Evolutionary conservation across 129 eudicot genomes (phyloP).

Genomic region (Tagetes erecta): DNA sequence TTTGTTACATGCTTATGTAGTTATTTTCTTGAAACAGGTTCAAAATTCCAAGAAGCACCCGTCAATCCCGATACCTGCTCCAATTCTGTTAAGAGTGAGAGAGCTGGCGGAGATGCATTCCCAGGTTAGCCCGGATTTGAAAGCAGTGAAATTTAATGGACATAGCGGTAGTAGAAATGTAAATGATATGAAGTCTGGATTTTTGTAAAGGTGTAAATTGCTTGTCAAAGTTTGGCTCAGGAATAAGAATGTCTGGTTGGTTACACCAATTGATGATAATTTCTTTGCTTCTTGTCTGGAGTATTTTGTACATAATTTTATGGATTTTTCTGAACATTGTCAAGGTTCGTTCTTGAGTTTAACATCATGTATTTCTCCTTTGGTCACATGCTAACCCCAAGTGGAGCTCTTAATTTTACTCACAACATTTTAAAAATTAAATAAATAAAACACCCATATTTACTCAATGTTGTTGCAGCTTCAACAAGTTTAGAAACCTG

Average conservation of each 20-base stretch:
- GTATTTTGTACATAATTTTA: slow-evolving; percentile 20
- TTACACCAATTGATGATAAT: slow-evolving; percentile 16
- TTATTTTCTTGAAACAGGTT: slow-evolving; percentile 38
- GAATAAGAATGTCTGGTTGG: slow-evolving; percentile 28
- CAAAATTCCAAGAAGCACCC: slow-evolving; percentile 63
- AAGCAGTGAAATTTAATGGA: slow-evolving; percentile 45
- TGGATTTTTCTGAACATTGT: neutral
- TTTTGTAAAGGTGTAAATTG: slow-evolving; percentile 50
- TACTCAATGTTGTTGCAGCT: too few species aligned
- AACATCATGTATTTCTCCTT: neutral
- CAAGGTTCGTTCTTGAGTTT: neutral
- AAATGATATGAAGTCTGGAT: slow-evolving; percentile 65
- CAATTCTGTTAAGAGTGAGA: slow-evolving; percentile 75
- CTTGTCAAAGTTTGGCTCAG: slow-evolving; percentile 28
- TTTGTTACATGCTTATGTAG: neutral
- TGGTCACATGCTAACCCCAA: too few species aligned
- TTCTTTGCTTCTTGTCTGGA: slow-evolving; percentile 13
- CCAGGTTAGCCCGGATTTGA: slow-evolving; percentile 56
- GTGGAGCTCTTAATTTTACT: too few species aligned
- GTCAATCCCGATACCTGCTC: slow-evolving; percentile 71
- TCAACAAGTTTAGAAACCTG: too few species aligned
- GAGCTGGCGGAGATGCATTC: slow-evolving; percentile 88
- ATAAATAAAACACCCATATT: too few species aligned
- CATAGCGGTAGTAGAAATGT: slow-evolving; percentile 46
- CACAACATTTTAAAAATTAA: too few species aligned